Evolutionary conservation across 371 early-diverging fungal genomes (phyloP), one percentile per base, ranked within the genome.

Genomic region (Apophysomyces variabilis): DNA sequence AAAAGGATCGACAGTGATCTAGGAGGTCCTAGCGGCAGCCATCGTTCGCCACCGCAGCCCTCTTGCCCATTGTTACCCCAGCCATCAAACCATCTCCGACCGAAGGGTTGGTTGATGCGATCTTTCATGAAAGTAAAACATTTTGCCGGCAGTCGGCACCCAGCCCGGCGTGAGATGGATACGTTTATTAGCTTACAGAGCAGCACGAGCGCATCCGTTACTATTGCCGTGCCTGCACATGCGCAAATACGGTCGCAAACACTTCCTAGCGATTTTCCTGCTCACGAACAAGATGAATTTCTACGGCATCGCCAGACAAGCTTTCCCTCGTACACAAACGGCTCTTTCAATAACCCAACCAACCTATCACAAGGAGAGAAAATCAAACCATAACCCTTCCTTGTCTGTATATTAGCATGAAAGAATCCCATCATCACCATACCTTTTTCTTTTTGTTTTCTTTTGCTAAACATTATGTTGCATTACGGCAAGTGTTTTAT

Each of bases 11-110:
- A 18, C 54, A 50, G 16, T 21, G 54, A 50, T 18, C 75, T 72
- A 26, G 72, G 72, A 12, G 68, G 59, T 44, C 26, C 69, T 3
- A 21, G 54, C 21, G 32, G 54, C n/a, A 50, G 54, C 9, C 54
- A 50, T 18, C 64, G 32, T 26, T 26, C 63, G 5, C 50, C 60
- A 18, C 58, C 61, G 4, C 62, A 66, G 26, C 46, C 62, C 7
- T 54, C 50, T 11, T 13, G 39, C 37, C 54, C 21, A 7, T 21
- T 50, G 21, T 50, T 26, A 21, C 21, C 54, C 21, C 54, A 16
- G 21, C 21, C 54, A 50, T 21, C 54, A 21, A 50, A 21, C 21
- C 54, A 50, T 50, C 54, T 50, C 54, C 54, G 54, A 21, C 54
- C 54, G 9, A 50, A 50, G 7, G 54, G 54, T 7, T 50, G 54